Conservation (phyloP, 78 protist species). For the Dictyostelium citrinum region DNA sequence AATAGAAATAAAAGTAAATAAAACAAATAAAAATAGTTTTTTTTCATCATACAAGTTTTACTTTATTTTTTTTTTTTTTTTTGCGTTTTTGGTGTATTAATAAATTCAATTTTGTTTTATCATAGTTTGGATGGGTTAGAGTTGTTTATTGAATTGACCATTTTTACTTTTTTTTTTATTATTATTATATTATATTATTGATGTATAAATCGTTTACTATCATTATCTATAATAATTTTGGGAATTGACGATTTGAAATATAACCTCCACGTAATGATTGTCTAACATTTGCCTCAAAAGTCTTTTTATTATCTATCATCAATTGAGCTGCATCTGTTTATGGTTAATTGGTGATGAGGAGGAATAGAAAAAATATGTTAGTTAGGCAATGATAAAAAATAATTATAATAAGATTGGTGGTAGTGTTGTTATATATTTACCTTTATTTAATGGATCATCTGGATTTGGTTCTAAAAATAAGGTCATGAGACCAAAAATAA, state of each 20-base stretch:
- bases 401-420: not conserved
- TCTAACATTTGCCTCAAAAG: constrained; percentile 76
- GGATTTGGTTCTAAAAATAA: constrained; percentile 92
- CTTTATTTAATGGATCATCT: constrained; percentile 91
- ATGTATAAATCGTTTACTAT: not conserved
- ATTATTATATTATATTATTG: not conserved
- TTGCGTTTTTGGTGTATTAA: not conserved
- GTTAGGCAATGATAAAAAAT: not conserved
- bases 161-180: too few relatives aligned
- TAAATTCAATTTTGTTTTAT: not conserved
- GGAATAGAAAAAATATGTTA: not conserved
- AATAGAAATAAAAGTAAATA: too few relatives aligned
- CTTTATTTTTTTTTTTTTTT: not conserved
- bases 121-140: not conserved
- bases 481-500: constrained; percentile 83
- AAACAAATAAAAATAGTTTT: too few relatives aligned
- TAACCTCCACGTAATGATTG: constrained; percentile 83
- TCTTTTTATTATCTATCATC: constrained; percentile 71
- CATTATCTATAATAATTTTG: constrained; percentile 8
- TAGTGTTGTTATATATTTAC: not conserved
- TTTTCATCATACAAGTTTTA: too few relatives aligned
- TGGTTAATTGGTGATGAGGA: too few relatives aligned
- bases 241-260: constrained; percentile 47
- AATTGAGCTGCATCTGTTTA: constrained; percentile 78
- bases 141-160: not conserved